These are phyloP conservation scores for Rosa lucieae DNA, from an alignment of 306 rosid genomes.

Conservation along the genomic window DNA sequence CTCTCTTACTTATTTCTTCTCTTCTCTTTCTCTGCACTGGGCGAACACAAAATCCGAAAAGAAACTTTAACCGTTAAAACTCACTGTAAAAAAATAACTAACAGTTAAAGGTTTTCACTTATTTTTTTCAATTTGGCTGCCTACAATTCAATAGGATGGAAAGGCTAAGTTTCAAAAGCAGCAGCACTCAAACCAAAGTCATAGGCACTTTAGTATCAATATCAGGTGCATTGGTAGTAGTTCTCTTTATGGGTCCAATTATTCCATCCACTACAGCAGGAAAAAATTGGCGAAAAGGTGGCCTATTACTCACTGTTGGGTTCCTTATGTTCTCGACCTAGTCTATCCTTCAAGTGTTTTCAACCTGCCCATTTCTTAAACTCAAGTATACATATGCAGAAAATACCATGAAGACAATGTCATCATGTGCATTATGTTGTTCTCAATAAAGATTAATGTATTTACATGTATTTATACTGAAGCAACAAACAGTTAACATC, in stretches of 20 bases:
- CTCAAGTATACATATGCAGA: neutral
- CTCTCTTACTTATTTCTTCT: too few species aligned
- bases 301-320: slow-evolving; percentile 33
- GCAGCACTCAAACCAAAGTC: slow-evolving; percentile 46
- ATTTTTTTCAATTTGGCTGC: too few species aligned
- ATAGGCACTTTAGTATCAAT: slow-evolving; percentile 44
- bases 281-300: slow-evolving; percentile 46
- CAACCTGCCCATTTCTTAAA: neutral
- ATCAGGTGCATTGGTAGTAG: slow-evolving; percentile 47
- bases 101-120: too few species aligned
- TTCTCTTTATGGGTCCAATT: slow-evolving; percentile 47
- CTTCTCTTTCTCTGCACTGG: too few species aligned
- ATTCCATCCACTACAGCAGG: slow-evolving; percentile 26
- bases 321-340: slow-evolving; percentile 34
- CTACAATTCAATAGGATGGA: too few species aligned
- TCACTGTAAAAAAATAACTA: too few species aligned
- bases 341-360: slow-evolving; percentile 49
- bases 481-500: neutral
- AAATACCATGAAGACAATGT: slow-evolving; percentile 12
- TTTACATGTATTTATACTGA: neutral
- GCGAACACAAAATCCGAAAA: too few species aligned
- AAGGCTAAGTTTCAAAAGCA: slow-evolving; percentile 17
- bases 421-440: too few species aligned
- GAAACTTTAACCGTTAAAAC: too few species aligned
- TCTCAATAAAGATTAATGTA: too few species aligned